phyloP scores from a whole-genome alignment of 2,329 filamentous ascomycete genomes.

The Ascochyta fabae region DNA sequence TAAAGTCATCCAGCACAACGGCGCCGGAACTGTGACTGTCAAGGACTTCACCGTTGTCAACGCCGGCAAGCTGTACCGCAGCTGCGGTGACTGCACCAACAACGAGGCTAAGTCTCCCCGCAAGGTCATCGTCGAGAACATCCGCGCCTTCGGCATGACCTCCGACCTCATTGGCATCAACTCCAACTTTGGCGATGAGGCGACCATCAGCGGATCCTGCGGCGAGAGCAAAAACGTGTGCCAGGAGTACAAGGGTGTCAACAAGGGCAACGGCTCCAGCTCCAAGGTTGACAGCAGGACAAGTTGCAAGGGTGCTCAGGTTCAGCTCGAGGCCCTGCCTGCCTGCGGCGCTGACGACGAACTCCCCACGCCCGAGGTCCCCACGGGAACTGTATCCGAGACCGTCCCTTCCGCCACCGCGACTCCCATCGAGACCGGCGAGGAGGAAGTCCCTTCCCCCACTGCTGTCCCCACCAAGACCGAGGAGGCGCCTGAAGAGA shows the following conservation, averaged over 20 bases:
- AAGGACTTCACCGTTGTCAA: constrained; percentile 52
- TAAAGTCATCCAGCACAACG: constrained; percentile 49
- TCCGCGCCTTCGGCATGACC: constrained; percentile 50
- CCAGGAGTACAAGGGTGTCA: constrained; percentile 32
- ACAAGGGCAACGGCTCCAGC: constrained; percentile 26
- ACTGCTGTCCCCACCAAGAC: background rate
- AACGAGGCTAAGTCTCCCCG: constrained; percentile 52
- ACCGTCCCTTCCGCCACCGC: background rate
- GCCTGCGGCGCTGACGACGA: constrained; percentile 18
- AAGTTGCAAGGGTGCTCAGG: constrained; percentile 24
- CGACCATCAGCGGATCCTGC: constrained; percentile 52
- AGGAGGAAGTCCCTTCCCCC: background rate
- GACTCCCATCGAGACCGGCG: background rate
- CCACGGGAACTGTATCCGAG: constrained; percentile 1
- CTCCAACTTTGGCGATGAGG: constrained; percentile 57
- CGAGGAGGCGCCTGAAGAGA: background rate
- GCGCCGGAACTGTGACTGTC: constrained; percentile 34
- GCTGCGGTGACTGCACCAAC: constrained; percentile 55
- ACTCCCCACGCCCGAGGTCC: background rate
- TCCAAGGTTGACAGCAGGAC: constrained; percentile 23
- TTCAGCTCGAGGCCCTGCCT: constrained; percentile 25
- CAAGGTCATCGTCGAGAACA: constrained; percentile 51
- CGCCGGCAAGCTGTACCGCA: constrained; percentile 59
- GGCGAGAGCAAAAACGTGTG: constrained; percentile 30
- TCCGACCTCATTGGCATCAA: constrained; percentile 54